These are phyloP conservation scores for Aurinia saxatilis DNA, from an alignment of 345 rosid genomes.

Conservation along the genomic window DNA sequence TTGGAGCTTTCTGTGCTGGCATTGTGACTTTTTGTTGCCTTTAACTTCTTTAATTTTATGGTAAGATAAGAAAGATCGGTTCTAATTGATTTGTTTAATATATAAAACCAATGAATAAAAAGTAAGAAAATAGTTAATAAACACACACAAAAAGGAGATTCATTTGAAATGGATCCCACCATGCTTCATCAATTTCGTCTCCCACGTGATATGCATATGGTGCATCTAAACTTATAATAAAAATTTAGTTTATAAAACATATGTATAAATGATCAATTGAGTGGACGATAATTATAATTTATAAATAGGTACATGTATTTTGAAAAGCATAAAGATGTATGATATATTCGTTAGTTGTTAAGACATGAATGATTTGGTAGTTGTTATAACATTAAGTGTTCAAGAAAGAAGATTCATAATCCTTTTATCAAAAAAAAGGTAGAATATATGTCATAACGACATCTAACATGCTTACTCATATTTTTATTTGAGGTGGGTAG, in stretches of 20 bases:
- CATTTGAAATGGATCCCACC: constrained; percentile 20
- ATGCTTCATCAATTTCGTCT: constrained; percentile 26
- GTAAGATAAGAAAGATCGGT: constrained; percentile 19
- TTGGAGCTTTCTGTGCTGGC: constrained; percentile 27
- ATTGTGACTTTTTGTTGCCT: constrained; percentile 13
- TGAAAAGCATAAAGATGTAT: constrained; percentile 2
- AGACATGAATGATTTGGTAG: constrained; percentile 5
- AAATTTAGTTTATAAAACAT: neutral
- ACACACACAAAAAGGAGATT: constrained; percentile 10
- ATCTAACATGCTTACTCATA: constrained; percentile 2
- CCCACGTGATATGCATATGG: constrained; percentile 28
- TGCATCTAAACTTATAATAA: neutral
- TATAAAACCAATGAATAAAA: neutral
- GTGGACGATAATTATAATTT: neutral
- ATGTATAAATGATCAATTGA: neutral
- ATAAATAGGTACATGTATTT: neutral
- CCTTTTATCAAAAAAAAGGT: too few relatives aligned
- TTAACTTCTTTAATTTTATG: constrained; percentile 10
- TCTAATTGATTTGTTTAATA: constrained; percentile 3
- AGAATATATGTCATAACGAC: neutral
- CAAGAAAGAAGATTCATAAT: neutral
- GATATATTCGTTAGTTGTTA: constrained; percentile 22
- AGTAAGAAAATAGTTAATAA: neutral
- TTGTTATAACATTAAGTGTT: neutral
- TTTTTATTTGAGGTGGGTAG: neutral